Base-by-base conservation (phyloP, 768 basidiomycete genomes). In the Suillus subaureus region DNA sequence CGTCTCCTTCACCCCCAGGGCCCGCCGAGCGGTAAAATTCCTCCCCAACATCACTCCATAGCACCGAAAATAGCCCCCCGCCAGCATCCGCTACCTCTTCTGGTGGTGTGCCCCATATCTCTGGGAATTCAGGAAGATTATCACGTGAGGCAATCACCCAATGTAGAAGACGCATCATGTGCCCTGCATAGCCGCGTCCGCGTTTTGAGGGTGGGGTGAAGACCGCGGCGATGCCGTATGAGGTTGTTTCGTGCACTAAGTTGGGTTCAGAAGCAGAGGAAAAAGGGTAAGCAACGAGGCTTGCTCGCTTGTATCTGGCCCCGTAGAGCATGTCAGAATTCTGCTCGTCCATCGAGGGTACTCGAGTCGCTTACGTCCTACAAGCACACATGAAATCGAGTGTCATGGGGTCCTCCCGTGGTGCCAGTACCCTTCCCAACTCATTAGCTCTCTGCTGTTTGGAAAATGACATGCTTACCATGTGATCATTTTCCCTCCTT, bases 151-250 rank as follows among this genome's bases (percentile, higher is more conserved):
- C 84, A 45, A 84, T 74, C 16, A 85, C 81, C 81, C 83, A 85
- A 69, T 90, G 89, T 43, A 90, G 62, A 31, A 90, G 80, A 15
- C 82, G 78, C 87, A 89, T 87, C 87, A 89, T 87, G 66, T 87
- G 85, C 16, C 73, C 70, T 15, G 84, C 87, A 68, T 88, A 89
- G 23, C 89, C 88, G 61, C 83, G 83, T 8, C 81, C 76, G 60
- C 87, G 81, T 26, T 86, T 79, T 42, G 69, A 63, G 0, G 79
- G 71, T 13, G 85, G 84, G 9, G 87, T 88, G 72, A 81, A 90
- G 13, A 89, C 87, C 2, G 81, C 81, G 0, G 87, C 87, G 45
- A 90, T 74, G 1, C 76, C 85, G 65, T 89, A 89, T 47, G 83
- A 81, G 18, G 76, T 65, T 0, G 80, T 81, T 54, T 78, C 71